phyloP scores from a whole-genome alignment of 2,329 filamentous ascomycete species.

The Cercospora sp. region DNA sequence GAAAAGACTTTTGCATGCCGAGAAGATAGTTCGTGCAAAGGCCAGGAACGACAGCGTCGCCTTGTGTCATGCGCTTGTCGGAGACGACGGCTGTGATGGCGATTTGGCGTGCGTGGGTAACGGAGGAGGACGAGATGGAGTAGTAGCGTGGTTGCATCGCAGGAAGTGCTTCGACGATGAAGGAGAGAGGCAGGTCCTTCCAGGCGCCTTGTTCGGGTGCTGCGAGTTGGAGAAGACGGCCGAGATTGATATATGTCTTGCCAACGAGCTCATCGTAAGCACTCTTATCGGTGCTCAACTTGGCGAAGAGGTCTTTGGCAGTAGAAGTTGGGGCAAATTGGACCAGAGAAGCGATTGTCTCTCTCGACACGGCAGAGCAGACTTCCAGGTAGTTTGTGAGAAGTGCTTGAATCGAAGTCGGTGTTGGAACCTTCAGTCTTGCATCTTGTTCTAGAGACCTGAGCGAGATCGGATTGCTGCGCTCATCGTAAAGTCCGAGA shows the following conservation, averaged over 20 bases:
- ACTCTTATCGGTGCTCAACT: constrained; percentile 38
- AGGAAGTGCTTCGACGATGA: constrained; percentile 34
- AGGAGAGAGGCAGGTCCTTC: constrained; percentile 55
- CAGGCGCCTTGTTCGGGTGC: constrained; percentile 31
- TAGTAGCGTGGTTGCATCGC: constrained; percentile 33
- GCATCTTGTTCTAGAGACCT: constrained; percentile 36
- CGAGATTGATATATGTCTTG: constrained; percentile 42
- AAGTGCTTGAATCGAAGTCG: constrained; percentile 43
- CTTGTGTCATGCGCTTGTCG: constrained; percentile 34
- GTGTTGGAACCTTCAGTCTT: constrained; percentile 40
- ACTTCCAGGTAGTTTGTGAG: constrained; percentile 53
- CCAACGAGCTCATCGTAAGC: constrained; percentile 38
- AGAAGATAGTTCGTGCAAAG: constrained; percentile 30
- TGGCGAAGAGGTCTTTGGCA: constrained; percentile 36
- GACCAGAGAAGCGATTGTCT: constrained; percentile 41
- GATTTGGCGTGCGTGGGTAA: constrained; percentile 29
- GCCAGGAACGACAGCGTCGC: constrained; percentile 24
- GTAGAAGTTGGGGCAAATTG: constrained; percentile 43
- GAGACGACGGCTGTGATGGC: constrained; percentile 63
- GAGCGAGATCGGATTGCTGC: constrained; percentile 32
- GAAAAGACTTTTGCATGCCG: constrained; percentile 41
- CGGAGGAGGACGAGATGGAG: constrained; percentile 35
- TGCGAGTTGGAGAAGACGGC: constrained; percentile 40
- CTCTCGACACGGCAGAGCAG: constrained; percentile 44
- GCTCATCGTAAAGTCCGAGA: constrained; percentile 32